These are phyloP conservation scores for Lineolata rhizophorae DNA, from an alignment of 495 filamentous ascomycete species.

Conservation along the genomic window DNA sequence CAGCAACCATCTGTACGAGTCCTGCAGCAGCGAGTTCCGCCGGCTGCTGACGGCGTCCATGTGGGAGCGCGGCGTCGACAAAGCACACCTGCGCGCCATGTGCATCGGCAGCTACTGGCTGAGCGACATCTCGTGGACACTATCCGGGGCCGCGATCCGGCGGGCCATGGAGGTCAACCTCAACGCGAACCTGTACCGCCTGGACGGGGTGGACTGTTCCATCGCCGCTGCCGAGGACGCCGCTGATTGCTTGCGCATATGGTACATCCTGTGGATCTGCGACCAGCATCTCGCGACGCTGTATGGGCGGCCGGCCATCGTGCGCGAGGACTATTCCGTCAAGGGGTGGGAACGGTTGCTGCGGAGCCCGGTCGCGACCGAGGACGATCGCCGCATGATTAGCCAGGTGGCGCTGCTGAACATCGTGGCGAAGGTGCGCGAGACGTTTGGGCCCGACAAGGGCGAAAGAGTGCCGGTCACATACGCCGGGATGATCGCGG, in stretches of 20 bases:
- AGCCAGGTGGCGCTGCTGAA: conserved; percentile 1
- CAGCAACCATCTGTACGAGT: conserved; percentile 9
- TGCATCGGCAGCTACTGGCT: conserved; percentile 21
- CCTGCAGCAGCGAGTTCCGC: conserved; percentile 10
- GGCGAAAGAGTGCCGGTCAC: background rate
- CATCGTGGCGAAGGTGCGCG: background rate
- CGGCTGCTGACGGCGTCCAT: conserved; percentile 3
- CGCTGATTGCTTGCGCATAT: conserved; percentile 8
- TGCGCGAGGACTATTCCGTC: conserved; percentile 14
- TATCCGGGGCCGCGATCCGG: conserved; percentile 9
- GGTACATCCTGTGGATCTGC: conserved; percentile 20
- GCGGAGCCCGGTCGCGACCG: conserved; percentile 14
- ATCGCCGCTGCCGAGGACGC: conserved; percentile 3
- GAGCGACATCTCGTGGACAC: conserved; percentile 16
- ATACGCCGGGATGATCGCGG: too few relatives aligned
- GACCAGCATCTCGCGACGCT: conserved; percentile 20
- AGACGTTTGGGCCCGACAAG: conserved; percentile 2
- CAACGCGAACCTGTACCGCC: conserved; percentile 14
- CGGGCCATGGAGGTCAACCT: conserved; percentile 10
- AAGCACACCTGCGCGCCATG: conserved; percentile 17
- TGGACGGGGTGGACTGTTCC: conserved; percentile 15
- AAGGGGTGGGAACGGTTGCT: conserved; percentile 11
- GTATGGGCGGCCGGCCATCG: conserved; percentile 19
- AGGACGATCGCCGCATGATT: conserved; percentile 11
- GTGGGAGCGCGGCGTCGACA: conserved; percentile 10